Percentiles rank a stretch among this genome's conserved stretches.
Evolutionary conservation across 768 basidiomycete species (phyloP).

Genomic region (Hygrophoropsis aurantiaca): DNA sequence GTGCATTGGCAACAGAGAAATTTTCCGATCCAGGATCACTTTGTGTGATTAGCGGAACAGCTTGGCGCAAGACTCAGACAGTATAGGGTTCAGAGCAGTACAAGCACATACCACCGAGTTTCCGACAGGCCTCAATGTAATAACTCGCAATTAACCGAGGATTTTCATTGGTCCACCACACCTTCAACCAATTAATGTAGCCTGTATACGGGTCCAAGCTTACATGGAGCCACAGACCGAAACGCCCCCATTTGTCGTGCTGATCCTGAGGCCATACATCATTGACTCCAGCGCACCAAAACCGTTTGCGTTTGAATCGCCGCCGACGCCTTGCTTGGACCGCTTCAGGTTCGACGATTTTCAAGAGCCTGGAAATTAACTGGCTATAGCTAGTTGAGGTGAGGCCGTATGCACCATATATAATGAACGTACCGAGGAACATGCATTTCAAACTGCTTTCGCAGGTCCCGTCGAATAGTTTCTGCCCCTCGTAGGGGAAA

Average conservation of each 20-base stretch:
- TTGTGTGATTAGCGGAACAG: conserved; percentile 40
- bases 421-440: no score
- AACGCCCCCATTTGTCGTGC: conserved; percentile 46
- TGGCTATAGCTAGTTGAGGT: no score
- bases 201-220: conserved; percentile 38
- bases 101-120: no score
- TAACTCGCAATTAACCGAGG: conserved; percentile 32
- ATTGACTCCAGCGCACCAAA: conserved; percentile 41
- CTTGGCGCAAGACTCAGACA: no score
- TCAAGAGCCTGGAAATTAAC: no score
- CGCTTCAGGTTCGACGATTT: no score
- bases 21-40: conserved; percentile 47
- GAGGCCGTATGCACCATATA: no score
- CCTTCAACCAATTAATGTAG: conserved; percentile 32
- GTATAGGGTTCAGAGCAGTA: no score
- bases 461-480: no score
- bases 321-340: no score
- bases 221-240: conserved; percentile 36
- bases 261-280: conserved; percentile 40
- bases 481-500: no score
- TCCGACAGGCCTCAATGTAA: conserved; percentile 30
- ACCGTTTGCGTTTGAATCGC: conserved; percentile 28
- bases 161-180: conserved; percentile 45
- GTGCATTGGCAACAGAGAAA: conserved; percentile 43
- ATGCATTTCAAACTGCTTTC: no score